Base-by-base conservation (phyloP, 345 rosid genomes). In the Gossypioides kirkii region DNA sequence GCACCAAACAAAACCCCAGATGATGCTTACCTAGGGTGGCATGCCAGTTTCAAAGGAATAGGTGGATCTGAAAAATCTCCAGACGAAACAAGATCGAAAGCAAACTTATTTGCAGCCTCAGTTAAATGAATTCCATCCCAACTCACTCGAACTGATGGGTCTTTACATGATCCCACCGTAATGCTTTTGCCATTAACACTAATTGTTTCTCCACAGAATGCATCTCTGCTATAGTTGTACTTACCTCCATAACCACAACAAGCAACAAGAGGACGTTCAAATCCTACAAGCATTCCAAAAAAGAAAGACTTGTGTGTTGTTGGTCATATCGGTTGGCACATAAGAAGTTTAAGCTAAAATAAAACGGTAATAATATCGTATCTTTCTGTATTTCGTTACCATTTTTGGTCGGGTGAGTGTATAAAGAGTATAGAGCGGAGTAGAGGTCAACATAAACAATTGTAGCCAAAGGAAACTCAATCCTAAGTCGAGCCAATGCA, bases 321-420 rank as follows among this genome's bases (percentile, higher is more conserved):
- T 52, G 6, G 8, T 16, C 17, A 50, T 13, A 22, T 22, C 23
- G 2, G 9, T n/a, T 3, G 10, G 25, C 9, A 54, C 23, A 3
- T 23, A 20, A 18, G 9, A 18, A 17, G 6, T 17, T 52, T 53
- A 53, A 53, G 58, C 10, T 53, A 7, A 53, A 53, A 18, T n/a
- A 2, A 53, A 53, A 53, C 20, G 0, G 25, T 53, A 2, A 6
- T n/a, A 18, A 10, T 46, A 46, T 46, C 5, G 3, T 46, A 11
- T 46, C 16, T 53, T 53, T 53, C 3, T 11, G 1, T 18, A 53
- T 53, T 53, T 10, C 10, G 23, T 53, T 83, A 88, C 93, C 93
- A 6, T 85, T 50, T 66, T 52, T 76, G 47, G 76, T 32, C 20
- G 84, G 82, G 14, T 12, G 1, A 23, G 61, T 22, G 7, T 22